These are phyloP conservation scores for Helichrysum umbraculigerum DNA, from an alignment of 129 eudicot species.

Conservation along the genomic window DNA sequence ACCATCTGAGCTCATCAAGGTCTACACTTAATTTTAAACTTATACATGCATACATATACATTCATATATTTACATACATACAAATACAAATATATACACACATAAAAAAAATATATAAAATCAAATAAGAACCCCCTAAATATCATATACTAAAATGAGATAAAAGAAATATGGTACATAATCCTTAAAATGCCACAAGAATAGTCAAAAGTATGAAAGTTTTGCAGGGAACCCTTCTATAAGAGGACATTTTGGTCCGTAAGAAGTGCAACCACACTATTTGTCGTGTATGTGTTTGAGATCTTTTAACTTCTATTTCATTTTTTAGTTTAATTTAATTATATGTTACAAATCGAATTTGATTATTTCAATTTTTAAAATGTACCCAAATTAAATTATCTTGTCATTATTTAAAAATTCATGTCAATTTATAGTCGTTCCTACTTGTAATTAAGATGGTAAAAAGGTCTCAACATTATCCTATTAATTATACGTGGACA, in stretches of 20 bases:
- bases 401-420: neutral
- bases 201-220: conserved; percentile 35
- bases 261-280: conserved; percentile 17
- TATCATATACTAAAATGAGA: conserved; percentile 26
- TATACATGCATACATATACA: neutral
- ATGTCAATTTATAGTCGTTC: neutral
- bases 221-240: conserved; percentile 33
- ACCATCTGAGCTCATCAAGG: conserved; percentile 93
- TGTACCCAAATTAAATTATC: neutral
- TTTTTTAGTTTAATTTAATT: conserved; percentile 12
- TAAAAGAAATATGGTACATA: conserved; percentile 27
- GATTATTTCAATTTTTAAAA: neutral
- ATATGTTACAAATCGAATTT: neutral
- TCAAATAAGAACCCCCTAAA: neutral
- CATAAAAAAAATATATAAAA: neutral
- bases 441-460: no score
- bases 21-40: conserved; percentile 17
- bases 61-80: neutral
- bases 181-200: conserved; percentile 30
- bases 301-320: neutral
- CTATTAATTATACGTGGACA: no score
- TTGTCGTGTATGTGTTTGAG: conserved; percentile 37
- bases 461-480: no score
- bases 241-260: conserved; percentile 28
- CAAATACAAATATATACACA: neutral